phyloP scores from a whole-genome alignment of 2,329 filamentous ascomycete species.

The Beauveria brongniartii region DNA sequence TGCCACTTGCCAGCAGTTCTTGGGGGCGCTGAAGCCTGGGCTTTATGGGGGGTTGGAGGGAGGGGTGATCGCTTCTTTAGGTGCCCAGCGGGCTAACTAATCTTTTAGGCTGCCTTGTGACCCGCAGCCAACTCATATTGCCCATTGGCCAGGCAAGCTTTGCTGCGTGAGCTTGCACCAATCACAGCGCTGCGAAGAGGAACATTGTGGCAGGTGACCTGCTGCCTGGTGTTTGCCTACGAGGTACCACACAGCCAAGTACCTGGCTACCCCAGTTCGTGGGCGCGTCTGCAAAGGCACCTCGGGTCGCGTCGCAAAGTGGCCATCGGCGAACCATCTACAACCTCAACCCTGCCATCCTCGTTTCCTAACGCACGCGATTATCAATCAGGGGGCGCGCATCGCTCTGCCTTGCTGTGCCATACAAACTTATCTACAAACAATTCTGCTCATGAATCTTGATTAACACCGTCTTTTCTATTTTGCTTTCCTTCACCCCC shows the following conservation, averaged over 20 bases:
- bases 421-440: not conserved
- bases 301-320: slow-evolving; percentile 20
- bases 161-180: slow-evolving; percentile 22
- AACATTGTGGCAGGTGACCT: slow-evolving; percentile 21
- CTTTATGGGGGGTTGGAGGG: not conserved
- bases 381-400: not conserved
- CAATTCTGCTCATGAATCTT: not conserved
- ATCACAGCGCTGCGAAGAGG: slow-evolving; percentile 16
- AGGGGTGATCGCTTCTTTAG: too few species aligned
- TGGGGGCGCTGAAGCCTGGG: not conserved
- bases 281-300: slow-evolving; percentile 15
- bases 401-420: slow-evolving; percentile 2
- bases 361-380: not conserved
- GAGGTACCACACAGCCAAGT: slow-evolving; percentile 15
- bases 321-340: not conserved
- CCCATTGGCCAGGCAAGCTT: slow-evolving; percentile 20
- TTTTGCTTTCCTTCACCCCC: not conserved
- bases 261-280: slow-evolving; percentile 12
- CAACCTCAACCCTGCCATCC: not conserved
- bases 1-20: not conserved
- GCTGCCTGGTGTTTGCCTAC: slow-evolving; percentile 22
- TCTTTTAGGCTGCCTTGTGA: not conserved
- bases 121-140: slow-evolving; percentile 22
- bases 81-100: slow-evolving; percentile 17
- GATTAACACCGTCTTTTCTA: not conserved